Conservation (phyloP, 2,329 filamentous ascomycete genomes). For the Neocatenulostroma microsporum region DNA sequence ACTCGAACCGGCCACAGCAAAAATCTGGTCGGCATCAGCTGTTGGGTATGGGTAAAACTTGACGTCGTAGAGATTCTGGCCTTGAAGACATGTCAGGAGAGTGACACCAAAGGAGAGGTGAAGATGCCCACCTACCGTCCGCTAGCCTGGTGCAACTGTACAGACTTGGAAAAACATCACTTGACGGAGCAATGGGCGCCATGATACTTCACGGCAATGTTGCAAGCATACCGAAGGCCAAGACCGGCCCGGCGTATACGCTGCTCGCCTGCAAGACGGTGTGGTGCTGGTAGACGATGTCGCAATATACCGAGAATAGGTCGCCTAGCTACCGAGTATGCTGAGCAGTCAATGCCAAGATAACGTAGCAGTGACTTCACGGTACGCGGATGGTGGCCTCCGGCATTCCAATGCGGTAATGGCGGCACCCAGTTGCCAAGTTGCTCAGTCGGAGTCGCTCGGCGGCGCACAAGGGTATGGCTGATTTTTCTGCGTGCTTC, state of each 20-base stretch:
- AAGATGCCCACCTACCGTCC: slow-evolving; percentile 10
- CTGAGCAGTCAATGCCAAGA: neutral
- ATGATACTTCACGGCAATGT: neutral
- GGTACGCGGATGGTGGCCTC: too few relatives aligned
- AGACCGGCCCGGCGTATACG: neutral
- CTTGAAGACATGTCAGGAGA: slow-evolving; percentile 1
- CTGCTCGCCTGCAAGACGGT: neutral
- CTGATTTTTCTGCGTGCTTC: too few relatives aligned
- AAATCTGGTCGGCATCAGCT: slow-evolving; percentile 57
- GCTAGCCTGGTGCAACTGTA: slow-evolving; percentile 8
- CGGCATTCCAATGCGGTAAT: too few relatives aligned
- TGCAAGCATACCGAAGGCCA: too few relatives aligned
- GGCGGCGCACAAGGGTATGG: too few relatives aligned
- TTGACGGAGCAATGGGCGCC: neutral
- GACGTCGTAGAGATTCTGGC: slow-evolving; percentile 55
- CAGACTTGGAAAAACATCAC: slow-evolving; percentile 10
- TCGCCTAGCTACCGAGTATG: too few relatives aligned
- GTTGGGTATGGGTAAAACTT: slow-evolving; percentile 71
- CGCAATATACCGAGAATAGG: neutral
- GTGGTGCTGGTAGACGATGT: neutral
- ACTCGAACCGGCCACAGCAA: slow-evolving; percentile 59
- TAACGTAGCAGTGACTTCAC: too few relatives aligned
- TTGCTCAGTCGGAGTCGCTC: too few relatives aligned
- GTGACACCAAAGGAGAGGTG: too few relatives aligned
- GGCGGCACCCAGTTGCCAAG: too few relatives aligned